These are phyloP conservation scores for Hypocreales sp. DNA, from an alignment of 2,329 filamentous ascomycete species.

Conservation along the genomic window DNA sequence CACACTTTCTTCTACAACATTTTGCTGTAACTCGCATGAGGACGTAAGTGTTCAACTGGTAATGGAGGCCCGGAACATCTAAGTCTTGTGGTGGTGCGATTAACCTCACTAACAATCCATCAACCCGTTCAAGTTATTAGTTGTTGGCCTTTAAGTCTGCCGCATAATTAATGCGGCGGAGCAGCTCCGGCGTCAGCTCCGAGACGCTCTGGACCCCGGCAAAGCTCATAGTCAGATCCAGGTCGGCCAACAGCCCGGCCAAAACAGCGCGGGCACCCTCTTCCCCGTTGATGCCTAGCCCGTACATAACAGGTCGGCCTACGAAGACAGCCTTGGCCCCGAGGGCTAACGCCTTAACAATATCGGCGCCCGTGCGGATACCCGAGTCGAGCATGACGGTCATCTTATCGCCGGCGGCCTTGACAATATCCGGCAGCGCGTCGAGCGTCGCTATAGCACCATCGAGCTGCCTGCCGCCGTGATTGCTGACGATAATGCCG, in stretches of 20 bases:
- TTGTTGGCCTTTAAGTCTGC: slow-evolving; percentile 17
- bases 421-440: slow-evolving; percentile 28
- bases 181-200: slow-evolving; percentile 17
- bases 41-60: too few relatives aligned
- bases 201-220: slow-evolving; percentile 29
- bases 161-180: slow-evolving; percentile 17
- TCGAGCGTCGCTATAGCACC: slow-evolving; percentile 32
- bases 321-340: slow-evolving; percentile 26
- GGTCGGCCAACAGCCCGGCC: slow-evolving; percentile 21
- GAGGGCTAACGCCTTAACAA: slow-evolving; percentile 23
- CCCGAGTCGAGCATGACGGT: slow-evolving; percentile 36
- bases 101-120: too few relatives aligned
- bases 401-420: slow-evolving; percentile 42
- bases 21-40: too few relatives aligned
- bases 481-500: slow-evolving; percentile 25
- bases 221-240: slow-evolving; percentile 39
- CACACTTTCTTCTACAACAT: too few relatives aligned
- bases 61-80: too few relatives aligned
- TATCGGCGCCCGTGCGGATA: slow-evolving; percentile 22
- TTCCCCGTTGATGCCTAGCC: slow-evolving; percentile 17
- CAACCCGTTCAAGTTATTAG: too few relatives aligned
- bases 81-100: too few relatives aligned
- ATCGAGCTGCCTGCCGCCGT: slow-evolving; percentile 26
- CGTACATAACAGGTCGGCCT: slow-evolving; percentile 23
- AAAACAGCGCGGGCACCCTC: slow-evolving; percentile 41